phyloP scores from a whole-genome alignment of 805 yeast genomes.

The Zygosaccharomyces bailii region DNA sequence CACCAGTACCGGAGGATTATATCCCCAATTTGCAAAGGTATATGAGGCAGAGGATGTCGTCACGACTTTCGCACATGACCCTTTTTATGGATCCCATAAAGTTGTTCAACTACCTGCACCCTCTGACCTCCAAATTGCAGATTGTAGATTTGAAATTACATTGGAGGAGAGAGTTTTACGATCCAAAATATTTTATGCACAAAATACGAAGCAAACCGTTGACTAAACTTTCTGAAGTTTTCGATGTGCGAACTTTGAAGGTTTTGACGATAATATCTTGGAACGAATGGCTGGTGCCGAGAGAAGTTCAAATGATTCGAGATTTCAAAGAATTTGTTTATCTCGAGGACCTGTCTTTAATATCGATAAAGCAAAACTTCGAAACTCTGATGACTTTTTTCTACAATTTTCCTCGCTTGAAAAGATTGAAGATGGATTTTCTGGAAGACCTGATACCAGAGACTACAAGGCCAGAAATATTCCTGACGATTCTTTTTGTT shows the following conservation, averaged over 20 bases:
- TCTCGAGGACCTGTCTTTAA: slow-evolving; percentile 40
- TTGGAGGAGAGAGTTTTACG: slow-evolving; percentile 42
- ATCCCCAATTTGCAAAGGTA: slow-evolving; percentile 32
- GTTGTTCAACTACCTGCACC: slow-evolving; percentile 38
- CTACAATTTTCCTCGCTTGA: slow-evolving; percentile 30
- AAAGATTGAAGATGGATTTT: slow-evolving; percentile 42
- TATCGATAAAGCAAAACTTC: slow-evolving; percentile 39
- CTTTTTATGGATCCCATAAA: slow-evolving; percentile 40
- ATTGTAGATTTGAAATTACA: slow-evolving; percentile 40
- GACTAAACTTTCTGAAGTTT: slow-evolving; percentile 36
- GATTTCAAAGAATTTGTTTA: slow-evolving; percentile 38
- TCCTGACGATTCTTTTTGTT: slow-evolving; percentile 35
- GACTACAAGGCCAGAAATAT: slow-evolving; percentile 34
- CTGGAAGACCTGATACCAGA: slow-evolving; percentile 36
- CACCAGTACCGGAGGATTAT: slow-evolving; percentile 30
- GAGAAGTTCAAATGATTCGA: slow-evolving; percentile 36
- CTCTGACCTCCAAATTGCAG: slow-evolving; percentile 32
- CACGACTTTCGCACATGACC: slow-evolving; percentile 35
- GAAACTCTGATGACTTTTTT: slow-evolving; percentile 35
- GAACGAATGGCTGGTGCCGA: slow-evolving; percentile 38
- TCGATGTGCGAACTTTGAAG: slow-evolving; percentile 37
- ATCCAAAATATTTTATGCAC: slow-evolving; percentile 27
- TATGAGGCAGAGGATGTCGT: slow-evolving; percentile 30
- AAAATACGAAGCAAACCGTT: slow-evolving; percentile 20
- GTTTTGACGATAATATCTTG: slow-evolving; percentile 42